Evolutionary conservation across 1,139 yeast species (phyloP).

Genomic region (Pichia sp.): DNA sequence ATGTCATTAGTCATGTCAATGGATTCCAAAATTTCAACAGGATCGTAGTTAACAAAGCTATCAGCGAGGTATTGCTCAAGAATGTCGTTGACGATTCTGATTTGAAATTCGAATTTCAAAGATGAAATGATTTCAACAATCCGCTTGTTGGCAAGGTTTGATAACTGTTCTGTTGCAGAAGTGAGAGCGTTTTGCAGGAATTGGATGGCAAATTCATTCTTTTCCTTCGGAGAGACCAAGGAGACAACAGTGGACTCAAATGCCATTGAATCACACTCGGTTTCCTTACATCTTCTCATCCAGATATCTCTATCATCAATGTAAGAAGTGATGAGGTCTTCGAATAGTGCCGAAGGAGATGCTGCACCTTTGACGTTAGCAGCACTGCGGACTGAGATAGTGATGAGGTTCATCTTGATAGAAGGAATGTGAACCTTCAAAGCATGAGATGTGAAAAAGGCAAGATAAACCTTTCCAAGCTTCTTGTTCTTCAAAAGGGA

Average conservation of each 20-base stretch:
- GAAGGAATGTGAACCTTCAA: constrained; percentile 36
- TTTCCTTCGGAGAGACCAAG: constrained; percentile 53
- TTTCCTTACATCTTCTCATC: constrained; percentile 37
- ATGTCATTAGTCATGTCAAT: constrained; percentile 40
- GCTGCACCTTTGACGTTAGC: constrained; percentile 30
- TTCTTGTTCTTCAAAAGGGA: constrained; percentile 35
- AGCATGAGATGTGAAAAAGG: constrained; percentile 47
- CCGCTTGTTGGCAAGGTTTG: constrained; percentile 38
- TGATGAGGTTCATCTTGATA: constrained; percentile 37
- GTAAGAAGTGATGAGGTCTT: constrained; percentile 33
- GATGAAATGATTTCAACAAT: constrained; percentile 46
- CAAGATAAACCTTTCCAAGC: constrained; percentile 35
- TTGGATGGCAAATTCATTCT: constrained; percentile 46
- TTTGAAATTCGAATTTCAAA: constrained; percentile 51
- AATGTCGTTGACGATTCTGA: constrained; percentile 50
- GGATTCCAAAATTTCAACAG: constrained; percentile 46
- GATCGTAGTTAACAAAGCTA: constrained; percentile 35
- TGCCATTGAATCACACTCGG: constrained; percentile 42
- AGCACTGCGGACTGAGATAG: constrained; percentile 30
- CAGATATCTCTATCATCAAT: constrained; percentile 37
- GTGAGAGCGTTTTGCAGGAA: constrained; percentile 52
- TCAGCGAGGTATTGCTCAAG: constrained; percentile 46
- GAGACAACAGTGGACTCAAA: constrained; percentile 52
- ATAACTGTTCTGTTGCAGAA: constrained; percentile 42
- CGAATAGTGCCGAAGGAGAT: constrained; percentile 34